Evolutionary conservation across 2,329 filamentous ascomycete species (phyloP), one percentile per base, ranked within the genome.

Genomic region (Grosmannia clavigera): DNA sequence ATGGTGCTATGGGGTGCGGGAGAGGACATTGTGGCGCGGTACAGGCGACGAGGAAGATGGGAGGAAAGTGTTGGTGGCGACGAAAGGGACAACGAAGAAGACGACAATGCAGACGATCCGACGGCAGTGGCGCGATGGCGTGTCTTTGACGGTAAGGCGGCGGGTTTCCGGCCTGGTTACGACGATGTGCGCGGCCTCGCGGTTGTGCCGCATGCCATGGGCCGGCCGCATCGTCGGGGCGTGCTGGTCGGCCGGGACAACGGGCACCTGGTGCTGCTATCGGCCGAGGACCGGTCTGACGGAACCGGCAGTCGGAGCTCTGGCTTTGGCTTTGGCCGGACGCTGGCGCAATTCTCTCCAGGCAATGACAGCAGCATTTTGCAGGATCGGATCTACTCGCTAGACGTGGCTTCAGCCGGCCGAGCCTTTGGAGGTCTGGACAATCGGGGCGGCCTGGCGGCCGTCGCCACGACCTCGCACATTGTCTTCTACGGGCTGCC

Each of bases 281-380:
- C 75, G 3, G 71, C 71, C 9, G 70, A 70, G 29, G 68, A 70
- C 40, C 22, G 25, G 5, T 12, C 50, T 3, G 43, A 46, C 43
- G 43, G 40, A 6, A n/a, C 40, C 3, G 40, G 40, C 16, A 14
- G 40, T 19, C 14, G 40, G 40, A 64, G 60, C 16, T 22, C 31
- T 31, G 2, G 31, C 7, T 31, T 7, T 31, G 31, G 54, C 9
- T 64, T 64, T 59, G 61, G 63, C 19, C 54, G n/a, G 5, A 2
- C 22, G 6, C 51, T 64, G 38, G 58, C 61, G 3, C 55, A 38
- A 6, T 64, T 63, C 68, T 78, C 88, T 64, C 75, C 81, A 43
- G 79, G 82, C 54, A 81, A 90, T 70, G 91, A 90, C 51, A 94
- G 89, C 3, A 87, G 86, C 90, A 90, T 22, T 90, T 90, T 51